These are phyloP conservation scores for Nemania abortiva DNA, from an alignment of 2,329 filamentous ascomycete genomes.

Conservation along the genomic window DNA sequence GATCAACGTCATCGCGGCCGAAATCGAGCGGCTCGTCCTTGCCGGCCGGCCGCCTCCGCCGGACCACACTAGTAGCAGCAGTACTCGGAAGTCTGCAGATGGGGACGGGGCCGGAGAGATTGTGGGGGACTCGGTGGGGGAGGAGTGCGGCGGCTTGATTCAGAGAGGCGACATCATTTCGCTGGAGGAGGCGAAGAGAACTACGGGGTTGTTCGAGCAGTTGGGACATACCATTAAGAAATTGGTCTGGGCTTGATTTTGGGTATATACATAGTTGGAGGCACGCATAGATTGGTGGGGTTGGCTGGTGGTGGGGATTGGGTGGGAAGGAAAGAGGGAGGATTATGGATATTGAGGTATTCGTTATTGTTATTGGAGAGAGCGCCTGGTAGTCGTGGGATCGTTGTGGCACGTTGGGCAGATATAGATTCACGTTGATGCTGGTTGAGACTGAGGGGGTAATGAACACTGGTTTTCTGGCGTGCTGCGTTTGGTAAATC, in stretches of 20 bases:
- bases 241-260: constrained; percentile 79
- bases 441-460: background rate
- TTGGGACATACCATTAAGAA: constrained; percentile 92
- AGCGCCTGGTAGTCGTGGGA: background rate
- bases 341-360: background rate
- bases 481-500: background rate
- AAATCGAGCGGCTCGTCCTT: constrained; percentile 77
- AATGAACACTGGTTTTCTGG: background rate
- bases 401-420: background rate
- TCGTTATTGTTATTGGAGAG: background rate
- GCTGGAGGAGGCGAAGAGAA: constrained; percentile 85
- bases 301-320: background rate
- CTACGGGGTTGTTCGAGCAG: constrained; percentile 87
- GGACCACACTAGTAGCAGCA: background rate
- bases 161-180: constrained; percentile 81
- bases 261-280: background rate
- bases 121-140: constrained; percentile 27
- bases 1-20: constrained; percentile 75
- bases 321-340: constrained; percentile 32
- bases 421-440: background rate
- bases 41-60: constrained; percentile 56
- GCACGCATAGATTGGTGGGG: background rate
- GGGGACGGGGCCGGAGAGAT: background rate
- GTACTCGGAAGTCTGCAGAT: constrained; percentile 20
- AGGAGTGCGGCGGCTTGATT: constrained; percentile 54